Evolutionary conservation across 805 yeast species (phyloP), one percentile per base, ranked within the genome.

Genomic region (Wickerhamomyces xylosicus): DNA sequence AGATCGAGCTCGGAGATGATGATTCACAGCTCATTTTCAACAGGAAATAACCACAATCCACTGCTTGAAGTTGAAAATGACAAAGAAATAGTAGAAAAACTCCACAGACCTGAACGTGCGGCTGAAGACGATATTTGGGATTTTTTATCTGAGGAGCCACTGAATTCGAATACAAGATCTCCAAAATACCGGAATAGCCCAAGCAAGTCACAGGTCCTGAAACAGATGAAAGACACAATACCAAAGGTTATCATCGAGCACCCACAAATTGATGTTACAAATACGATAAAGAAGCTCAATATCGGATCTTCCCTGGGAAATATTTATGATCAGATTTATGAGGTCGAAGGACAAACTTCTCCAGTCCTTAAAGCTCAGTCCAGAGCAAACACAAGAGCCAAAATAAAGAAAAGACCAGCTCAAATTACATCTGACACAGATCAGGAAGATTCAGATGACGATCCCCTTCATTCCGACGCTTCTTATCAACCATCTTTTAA

Each of bases 91-190:
- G n/a, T n/a, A n/a, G n/a, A n/a, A n/a, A n/a, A n/a, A n/a, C n/a
- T n/a, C n/a, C n/a, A n/a, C n/a, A n/a, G n/a, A n/a, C n/a, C n/a
- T n/a, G n/a, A n/a, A n/a, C n/a, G n/a, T n/a, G n/a, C n/a, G n/a
- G n/a, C n/a, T n/a, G n/a, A 21, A 31, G 32, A 31, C 19, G 54
- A 53, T 37, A 40, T 49, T 31, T 53, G 58, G 58, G 54, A 49
- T 33, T 42, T 53, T 29, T 46, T 21, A 10, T 21, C 25, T 7
- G 25, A 10, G 25, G 25, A 21, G n/a, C n/a, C n/a, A n/a, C n/a
- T n/a, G n/a, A n/a, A n/a, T n/a, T n/a, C n/a, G n/a, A n/a, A n/a
- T n/a, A n/a, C n/a, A n/a, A n/a, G n/a, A n/a, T n/a, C n/a, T n/a
- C n/a, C 11, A 22, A 22, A 22, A 9, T 22, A 9, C 28, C 28